These are phyloP conservation scores for Epicoccum sorghinum DNA, from an alignment of 2,329 filamentous ascomycete species.

Conservation along the genomic window DNA sequence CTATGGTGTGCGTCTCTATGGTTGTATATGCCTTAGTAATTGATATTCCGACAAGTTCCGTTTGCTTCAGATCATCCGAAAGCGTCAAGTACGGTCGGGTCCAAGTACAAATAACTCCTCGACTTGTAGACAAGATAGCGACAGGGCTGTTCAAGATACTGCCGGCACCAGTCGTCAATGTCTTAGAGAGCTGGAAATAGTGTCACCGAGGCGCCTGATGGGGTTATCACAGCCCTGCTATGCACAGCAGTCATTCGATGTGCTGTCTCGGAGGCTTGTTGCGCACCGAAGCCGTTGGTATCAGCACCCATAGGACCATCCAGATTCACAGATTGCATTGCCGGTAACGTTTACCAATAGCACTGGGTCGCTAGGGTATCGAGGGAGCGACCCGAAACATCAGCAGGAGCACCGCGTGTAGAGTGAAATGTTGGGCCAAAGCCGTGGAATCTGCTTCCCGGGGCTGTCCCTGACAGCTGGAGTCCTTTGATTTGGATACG, in stretches of 20 bases:
- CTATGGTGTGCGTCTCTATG: neutral
- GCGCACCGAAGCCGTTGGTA: neutral
- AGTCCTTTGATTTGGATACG: neutral
- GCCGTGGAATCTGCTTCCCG: neutral
- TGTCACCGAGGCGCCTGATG: conserved; percentile 1
- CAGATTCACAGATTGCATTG: neutral
- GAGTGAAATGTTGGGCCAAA: neutral
- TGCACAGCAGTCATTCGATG: conserved; percentile 4
- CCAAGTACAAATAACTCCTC: neutral
- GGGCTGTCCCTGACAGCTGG: neutral
- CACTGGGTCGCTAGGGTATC: neutral
- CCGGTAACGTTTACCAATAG: neutral
- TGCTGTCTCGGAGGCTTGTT: conserved; percentile 12
- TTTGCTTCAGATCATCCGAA: too few species aligned
- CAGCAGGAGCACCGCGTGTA: neutral
- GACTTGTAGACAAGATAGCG: neutral
- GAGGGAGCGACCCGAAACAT: neutral
- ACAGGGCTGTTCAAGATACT: neutral
- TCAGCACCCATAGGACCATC: neutral
- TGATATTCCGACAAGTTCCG: too few species aligned
- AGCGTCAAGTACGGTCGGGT: too few species aligned
- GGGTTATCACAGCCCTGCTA: conserved; percentile 8
- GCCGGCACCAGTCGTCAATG: neutral
- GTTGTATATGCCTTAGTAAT: neutral
- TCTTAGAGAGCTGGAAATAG: neutral